Base-by-base conservation (phyloP, 176 grass and related monocot genomes). In the Oryza glaberrima region DNA sequence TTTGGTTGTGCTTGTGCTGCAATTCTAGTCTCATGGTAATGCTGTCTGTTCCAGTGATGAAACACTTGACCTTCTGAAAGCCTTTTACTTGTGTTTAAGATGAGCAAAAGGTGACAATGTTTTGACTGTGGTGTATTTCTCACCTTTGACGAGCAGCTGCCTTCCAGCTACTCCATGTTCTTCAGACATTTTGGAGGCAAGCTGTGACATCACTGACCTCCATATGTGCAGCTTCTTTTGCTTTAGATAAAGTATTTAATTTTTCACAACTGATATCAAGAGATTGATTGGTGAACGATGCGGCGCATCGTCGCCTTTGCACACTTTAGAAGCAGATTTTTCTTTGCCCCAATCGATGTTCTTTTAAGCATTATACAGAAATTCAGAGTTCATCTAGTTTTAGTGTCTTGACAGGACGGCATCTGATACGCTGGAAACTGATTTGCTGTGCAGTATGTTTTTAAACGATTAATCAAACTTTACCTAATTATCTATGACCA, bases 291-390 rank as follows among this genome's bases (percentile, higher is more conserved):
- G 88, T 40, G 68, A 78, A 82, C 68, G 84, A 90, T 28, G 88
- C 84, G 74, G 84, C 83, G 58, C 58, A 82, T 78, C 88, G 72
- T 81, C 60, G 68, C 83, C 45, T 86, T 89, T 86, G 58, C 38
- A 35, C 15, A 86, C 73, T 78, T 86, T 73, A 65, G 28, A 60
- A 63, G n/a, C 43, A 73, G 73, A 78, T 78, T 58, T 90, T 17
- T 35, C 54, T 86, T 81, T 67, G 72, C 72, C 58, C 72, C 26
- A 58, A 76, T 83, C 0, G 71, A 22, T 75, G 46, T 51, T 72
- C 72, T 72, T 72, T 22, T 20, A 65, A 63, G 52, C 65, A 89
- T 56, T 44, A 5, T 52, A 34, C 54, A 40, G 72, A 86, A 79
- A 74, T 30, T 11, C 67, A 82, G 11, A 70, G 45, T 65, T 89